phyloP scores from a whole-genome alignment of 805 yeast genomes.

The Blastobotrys robertii region DNA sequence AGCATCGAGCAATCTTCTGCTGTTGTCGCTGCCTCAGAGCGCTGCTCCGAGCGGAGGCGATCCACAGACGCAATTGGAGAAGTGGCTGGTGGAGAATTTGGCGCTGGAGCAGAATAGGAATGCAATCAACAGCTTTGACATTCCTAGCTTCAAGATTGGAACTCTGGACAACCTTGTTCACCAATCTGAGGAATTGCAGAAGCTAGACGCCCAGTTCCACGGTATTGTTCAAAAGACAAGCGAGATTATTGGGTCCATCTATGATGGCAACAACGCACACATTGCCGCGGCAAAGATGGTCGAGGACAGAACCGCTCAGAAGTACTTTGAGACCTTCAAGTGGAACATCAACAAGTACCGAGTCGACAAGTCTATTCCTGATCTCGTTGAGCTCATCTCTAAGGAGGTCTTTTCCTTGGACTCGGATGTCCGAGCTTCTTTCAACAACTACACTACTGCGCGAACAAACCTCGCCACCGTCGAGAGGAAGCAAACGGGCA shows the following conservation, averaged over 20 bases:
- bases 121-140: slow-evolving; percentile 44
- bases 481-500: slow-evolving; percentile 89
- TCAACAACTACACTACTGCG: slow-evolving; percentile 67
- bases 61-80: slow-evolving; percentile 29
- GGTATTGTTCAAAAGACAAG: slow-evolving; percentile 61
- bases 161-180: slow-evolving; percentile 86
- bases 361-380: slow-evolving; percentile 71
- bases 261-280: slow-evolving; percentile 33
- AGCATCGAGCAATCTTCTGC: slow-evolving; percentile 7
- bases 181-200: slow-evolving; percentile 81
- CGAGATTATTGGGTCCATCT: slow-evolving; percentile 54
- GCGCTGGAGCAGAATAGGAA: slow-evolving; percentile 33
- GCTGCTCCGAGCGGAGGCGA: slow-evolving; percentile 31
- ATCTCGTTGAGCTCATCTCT: slow-evolving; percentile 58
- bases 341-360: slow-evolving; percentile 89
- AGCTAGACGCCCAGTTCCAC: slow-evolving; percentile 70
- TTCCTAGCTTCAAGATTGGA: slow-evolving; percentile 88
- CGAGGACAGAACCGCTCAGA: slow-evolving; percentile 44
- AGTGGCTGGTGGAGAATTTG: slow-evolving; percentile 25
- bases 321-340: slow-evolving; percentile 61
- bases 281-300: slow-evolving; percentile 42
- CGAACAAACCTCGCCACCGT: slow-evolving; percentile 77
- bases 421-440: slow-evolving; percentile 70
- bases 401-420: slow-evolving; percentile 78
- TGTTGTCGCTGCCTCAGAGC: slow-evolving; percentile 46